Evolutionary conservation across 305 asterid species (phyloP).

Genomic region (Fraxinus sp.): DNA sequence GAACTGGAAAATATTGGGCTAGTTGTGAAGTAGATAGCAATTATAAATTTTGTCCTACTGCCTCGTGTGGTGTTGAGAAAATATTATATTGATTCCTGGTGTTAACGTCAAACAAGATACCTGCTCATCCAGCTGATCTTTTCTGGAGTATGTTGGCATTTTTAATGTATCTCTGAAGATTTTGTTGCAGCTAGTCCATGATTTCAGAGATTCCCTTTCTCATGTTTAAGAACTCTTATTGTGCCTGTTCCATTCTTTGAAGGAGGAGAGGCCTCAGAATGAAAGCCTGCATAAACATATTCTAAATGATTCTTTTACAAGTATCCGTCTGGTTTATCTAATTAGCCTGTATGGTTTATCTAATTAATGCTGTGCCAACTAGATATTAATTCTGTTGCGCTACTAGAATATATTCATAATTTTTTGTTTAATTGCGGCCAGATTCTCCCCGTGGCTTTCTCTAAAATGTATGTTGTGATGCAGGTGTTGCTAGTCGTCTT

Average conservation of each 20-base stretch:
- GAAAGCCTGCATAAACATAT: background rate
- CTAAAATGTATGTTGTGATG: conserved; percentile 23
- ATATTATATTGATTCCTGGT: background rate
- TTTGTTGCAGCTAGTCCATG: background rate
- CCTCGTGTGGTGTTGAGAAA: background rate
- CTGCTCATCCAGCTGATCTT: background rate
- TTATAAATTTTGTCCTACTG: background rate
- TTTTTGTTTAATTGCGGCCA: background rate
- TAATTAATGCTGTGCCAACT: background rate
- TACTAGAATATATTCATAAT: background rate
- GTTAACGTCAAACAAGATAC: background rate
- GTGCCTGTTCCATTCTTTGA: background rate
- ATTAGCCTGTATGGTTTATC: background rate
- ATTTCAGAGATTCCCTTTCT: background rate
- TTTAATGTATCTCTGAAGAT: background rate
- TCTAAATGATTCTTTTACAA: background rate
- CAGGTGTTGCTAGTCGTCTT: conserved; percentile 61
- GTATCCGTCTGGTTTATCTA: background rate
- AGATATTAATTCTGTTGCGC: conserved; percentile 10
- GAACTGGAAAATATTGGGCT: background rate
- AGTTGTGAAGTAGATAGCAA: background rate
- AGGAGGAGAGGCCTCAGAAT: background rate
- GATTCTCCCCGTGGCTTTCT: conserved; percentile 11
- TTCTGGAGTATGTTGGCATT: background rate
- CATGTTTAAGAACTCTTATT: background rate